Conservation (phyloP, 2,329 filamentous ascomycete genomes). For the Fusarium cicatricum region DNA sequence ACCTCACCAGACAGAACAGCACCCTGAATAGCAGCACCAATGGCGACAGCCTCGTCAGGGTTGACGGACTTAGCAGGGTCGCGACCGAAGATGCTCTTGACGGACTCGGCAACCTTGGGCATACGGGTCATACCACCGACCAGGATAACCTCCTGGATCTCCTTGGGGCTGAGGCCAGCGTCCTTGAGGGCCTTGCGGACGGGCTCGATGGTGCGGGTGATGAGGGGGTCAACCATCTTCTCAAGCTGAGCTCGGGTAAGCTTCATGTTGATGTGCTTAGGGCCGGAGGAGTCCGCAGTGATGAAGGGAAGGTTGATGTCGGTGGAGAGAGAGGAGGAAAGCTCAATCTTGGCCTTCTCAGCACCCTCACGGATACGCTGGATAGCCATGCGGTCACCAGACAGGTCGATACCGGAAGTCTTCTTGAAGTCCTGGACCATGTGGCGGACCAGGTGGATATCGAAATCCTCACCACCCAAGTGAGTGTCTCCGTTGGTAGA, state of each 20-base stretch:
- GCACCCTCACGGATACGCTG: slow-evolving; percentile 98
- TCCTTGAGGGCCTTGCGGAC: slow-evolving; percentile 98
- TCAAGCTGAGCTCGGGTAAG: slow-evolving; percentile 92
- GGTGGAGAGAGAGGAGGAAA: slow-evolving; percentile 93
- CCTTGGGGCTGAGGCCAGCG: slow-evolving; percentile 87
- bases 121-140: slow-evolving; percentile 99
- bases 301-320: slow-evolving; percentile 99
- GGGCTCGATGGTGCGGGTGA: slow-evolving; percentile 85
- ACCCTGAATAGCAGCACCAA: slow-evolving; percentile 97
- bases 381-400: slow-evolving; percentile 94
- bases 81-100: slow-evolving; percentile 96
- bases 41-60: slow-evolving; percentile 97
- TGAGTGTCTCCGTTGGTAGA: slow-evolving; percentile 99
- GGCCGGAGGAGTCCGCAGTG: slow-evolving; percentile 92
- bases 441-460: slow-evolving; percentile 93
- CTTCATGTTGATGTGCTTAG: slow-evolving; percentile 98
- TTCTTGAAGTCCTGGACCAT: slow-evolving; percentile 97
- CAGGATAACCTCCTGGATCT: slow-evolving; percentile 97
- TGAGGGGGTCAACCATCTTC: slow-evolving; percentile 88
- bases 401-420: slow-evolving; percentile 89
- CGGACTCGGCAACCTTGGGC: slow-evolving; percentile 96
- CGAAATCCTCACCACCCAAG: slow-evolving; percentile 97
- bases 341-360: slow-evolving; percentile 99
- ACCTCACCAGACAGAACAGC: slow-evolving; percentile 96
- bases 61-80: slow-evolving; percentile 98